Base-by-base conservation (phyloP, 148 eudicot genomes). In the Fagopyrum homotropicum region DNA sequence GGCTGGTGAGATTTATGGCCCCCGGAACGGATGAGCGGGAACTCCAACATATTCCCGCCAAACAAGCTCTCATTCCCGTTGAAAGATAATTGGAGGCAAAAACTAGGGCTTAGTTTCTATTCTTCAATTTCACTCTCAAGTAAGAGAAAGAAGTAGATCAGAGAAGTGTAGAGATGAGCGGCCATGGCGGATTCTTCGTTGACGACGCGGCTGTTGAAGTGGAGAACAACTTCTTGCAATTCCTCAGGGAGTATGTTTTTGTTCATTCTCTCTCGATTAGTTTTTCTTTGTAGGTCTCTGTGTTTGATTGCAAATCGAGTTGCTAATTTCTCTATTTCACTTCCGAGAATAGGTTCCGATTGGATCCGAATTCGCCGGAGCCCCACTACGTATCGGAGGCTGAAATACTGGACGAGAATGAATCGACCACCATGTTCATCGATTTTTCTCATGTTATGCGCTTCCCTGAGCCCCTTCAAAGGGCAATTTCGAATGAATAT, bases 371-470 rank as follows among this genome's bases (percentile, higher is more conserved):
- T 75, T 69, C 87, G 2, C 75, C 84, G 15, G 89, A 88, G 50
- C 88, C 91, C 1, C 83, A 54, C 73, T 92, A 95, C 52, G 84
- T 81, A 22, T 77, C 89, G 6, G 99, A 95, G 83, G 81, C 92
- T 12, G 92, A 80, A 48, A 87, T 84, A 11, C 89, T 95, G 94
- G 88, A 84, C 56, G 84, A 86, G 6, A 87, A 79, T 54, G 99
- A 95, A 63, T 86, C 97, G 22, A 88, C 86, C 77, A 95, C 99
- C 8, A 95, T 95, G 94, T 95, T 85, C 79, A 80, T 95, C 35
- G 99, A 95, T 75, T 95, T 95, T 86, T 88, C 94, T 8, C 99
- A 95, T 71, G 94, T 95, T 9, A 92, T 92, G 96, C 89, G 89
- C 17, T 95, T 89, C 73, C 86, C 88, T 19, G 92, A 95, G 55